phyloP scores from a whole-genome alignment of 495 filamentous ascomycete species.

The Aspergillus sclerotioniger region DNA sequence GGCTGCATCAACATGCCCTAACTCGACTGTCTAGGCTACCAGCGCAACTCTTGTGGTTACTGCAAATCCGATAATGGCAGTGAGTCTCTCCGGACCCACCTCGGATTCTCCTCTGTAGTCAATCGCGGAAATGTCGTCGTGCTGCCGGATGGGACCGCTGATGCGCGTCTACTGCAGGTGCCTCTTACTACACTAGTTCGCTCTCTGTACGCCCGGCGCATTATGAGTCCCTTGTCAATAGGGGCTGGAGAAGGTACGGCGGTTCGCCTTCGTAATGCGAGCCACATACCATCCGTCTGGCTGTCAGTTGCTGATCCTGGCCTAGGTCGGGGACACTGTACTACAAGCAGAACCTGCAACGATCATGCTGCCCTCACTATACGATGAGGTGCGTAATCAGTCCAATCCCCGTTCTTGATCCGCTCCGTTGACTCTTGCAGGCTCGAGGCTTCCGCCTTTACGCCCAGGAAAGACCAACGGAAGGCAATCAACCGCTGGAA shows the following conservation, averaged over 20 bases:
- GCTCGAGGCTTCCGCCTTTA: slow-evolving; percentile 68
- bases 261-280: neutral
- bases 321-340: slow-evolving; percentile 72
- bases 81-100: slow-evolving; percentile 33
- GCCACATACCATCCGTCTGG: neutral
- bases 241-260: slow-evolving; percentile 81
- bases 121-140: slow-evolving; percentile 17
- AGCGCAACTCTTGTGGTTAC: slow-evolving; percentile 54
- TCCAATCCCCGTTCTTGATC: slow-evolving; percentile 11
- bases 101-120: slow-evolving; percentile 4
- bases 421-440: slow-evolving; percentile 30
- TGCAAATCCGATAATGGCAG: slow-evolving; percentile 54
- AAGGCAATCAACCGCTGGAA: slow-evolving; percentile 91
- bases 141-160: slow-evolving; percentile 13
- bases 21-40: slow-evolving; percentile 40
- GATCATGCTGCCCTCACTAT: slow-evolving; percentile 94
- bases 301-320: slow-evolving; percentile 19
- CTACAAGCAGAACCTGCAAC: slow-evolving; percentile 82
- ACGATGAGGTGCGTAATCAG: slow-evolving; percentile 64
- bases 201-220: slow-evolving; percentile 63
- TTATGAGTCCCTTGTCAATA: slow-evolving; percentile 81
- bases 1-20: slow-evolving; percentile 16
- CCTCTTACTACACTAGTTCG: slow-evolving; percentile 76
- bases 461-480: slow-evolving; percentile 75
- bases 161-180: slow-evolving; percentile 54